phyloP scores from a whole-genome alignment of 1,284 basidiomycete species.

The Apiotrichum montevideense region DNA sequence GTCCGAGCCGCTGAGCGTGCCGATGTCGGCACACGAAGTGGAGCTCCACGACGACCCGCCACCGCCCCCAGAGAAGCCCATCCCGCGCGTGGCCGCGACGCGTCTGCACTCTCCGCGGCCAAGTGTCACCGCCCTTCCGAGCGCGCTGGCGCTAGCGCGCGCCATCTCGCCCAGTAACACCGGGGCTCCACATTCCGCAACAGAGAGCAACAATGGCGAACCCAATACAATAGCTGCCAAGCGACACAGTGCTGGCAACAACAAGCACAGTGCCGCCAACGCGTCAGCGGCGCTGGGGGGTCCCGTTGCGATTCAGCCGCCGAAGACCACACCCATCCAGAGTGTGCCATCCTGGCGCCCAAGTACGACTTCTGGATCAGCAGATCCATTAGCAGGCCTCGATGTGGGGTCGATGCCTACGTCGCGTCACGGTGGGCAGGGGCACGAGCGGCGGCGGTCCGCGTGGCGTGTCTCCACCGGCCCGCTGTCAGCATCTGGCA shows the following conservation, averaged over 20 bases:
- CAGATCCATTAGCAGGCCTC: constrained; percentile 13
- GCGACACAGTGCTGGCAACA: background rate
- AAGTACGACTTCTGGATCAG: background rate
- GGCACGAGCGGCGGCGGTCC: constrained; percentile 2
- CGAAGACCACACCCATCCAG: too few relatives aligned
- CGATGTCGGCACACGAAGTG: too few relatives aligned
- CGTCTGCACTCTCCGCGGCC: background rate
- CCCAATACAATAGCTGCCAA: too few relatives aligned
- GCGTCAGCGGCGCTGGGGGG: background rate
- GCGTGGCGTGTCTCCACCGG: background rate
- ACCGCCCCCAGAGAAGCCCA: too few relatives aligned
- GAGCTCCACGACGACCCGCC: too few relatives aligned
- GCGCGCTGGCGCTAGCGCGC: background rate
- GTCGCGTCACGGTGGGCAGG: background rate
- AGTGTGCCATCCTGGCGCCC: too few relatives aligned
- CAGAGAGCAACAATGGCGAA: too few relatives aligned
- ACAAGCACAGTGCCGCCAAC: background rate
- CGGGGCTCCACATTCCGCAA: background rate
- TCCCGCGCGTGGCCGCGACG: too few relatives aligned
- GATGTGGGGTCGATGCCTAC: constrained; percentile 8
- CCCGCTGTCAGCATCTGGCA: background rate
- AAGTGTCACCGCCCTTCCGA: background rate
- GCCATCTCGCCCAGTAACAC: background rate
- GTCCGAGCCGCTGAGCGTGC: too few relatives aligned
- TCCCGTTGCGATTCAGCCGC: too few relatives aligned